Percentiles rank a stretch among this genome's conserved stretches.
Evolutionary conservation across 345 rosid genomes (phyloP).

Genomic region (Gossypium australe): DNA sequence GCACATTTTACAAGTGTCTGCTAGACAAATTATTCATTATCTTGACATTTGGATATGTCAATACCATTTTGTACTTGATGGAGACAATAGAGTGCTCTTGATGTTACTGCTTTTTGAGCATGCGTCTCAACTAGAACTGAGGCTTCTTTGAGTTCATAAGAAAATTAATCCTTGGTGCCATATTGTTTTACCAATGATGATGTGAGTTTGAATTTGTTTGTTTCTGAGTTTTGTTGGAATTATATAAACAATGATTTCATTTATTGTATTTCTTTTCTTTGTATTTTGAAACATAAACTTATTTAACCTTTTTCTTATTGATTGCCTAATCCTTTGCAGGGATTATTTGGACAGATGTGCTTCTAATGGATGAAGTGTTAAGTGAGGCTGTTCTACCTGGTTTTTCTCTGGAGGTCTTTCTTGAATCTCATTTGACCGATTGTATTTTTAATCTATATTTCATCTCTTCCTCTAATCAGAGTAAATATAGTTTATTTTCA

Average conservation of each 20-base stretch:
- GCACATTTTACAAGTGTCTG: neutral
- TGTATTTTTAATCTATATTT: neutral
- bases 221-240: neutral
- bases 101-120: neutral
- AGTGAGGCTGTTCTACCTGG: conserved; percentile 72
- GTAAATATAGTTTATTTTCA: neutral
- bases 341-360: conserved; percentile 80
- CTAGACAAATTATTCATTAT: neutral
- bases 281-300: conserved; percentile 8
- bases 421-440: conserved; percentile 13
- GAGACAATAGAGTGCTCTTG: neutral
- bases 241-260: neutral
- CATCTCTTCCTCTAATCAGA: conserved; percentile 4
- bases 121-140: neutral
- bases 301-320: conserved; percentile 17
- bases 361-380: conserved; percentile 74
- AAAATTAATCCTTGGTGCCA: conserved; percentile 4
- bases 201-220: conserved; percentile 2
- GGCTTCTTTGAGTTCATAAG: neutral
- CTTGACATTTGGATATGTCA: neutral
- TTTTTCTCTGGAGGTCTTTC: conserved; percentile 61
- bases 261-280: conserved; percentile 1
- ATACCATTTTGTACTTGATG: neutral
- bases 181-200: neutral
- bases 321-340: conserved; percentile 40